Conservation (phyloP, 192 early-diverging fungal genomes). For the Linnemannia elongata region DNA sequence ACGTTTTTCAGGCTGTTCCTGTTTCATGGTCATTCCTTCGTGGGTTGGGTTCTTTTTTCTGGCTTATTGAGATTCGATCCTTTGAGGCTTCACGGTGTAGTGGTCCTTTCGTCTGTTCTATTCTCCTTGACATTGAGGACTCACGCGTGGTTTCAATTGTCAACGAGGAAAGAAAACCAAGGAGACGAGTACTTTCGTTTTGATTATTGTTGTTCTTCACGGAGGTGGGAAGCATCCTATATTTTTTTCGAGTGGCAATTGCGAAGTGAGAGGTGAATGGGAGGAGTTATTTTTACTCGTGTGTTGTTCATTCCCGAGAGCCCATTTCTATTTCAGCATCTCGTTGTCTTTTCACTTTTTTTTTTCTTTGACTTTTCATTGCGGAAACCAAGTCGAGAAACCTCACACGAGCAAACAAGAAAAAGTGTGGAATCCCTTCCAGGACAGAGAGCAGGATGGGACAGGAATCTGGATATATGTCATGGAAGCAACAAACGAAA, state of each 20-base stretch:
- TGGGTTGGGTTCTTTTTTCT: not conserved
- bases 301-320: not conserved
- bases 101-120: not conserved
- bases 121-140: not conserved
- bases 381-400: not conserved
- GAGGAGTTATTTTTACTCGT: conserved; percentile 8
- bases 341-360: not conserved
- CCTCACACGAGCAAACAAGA: conserved; percentile 6
- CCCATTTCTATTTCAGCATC: conserved; percentile 4
- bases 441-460: not conserved
- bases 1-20: not conserved
- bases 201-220: not conserved
- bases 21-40: not conserved
- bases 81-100: not conserved
- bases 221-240: not conserved
- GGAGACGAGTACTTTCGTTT: not conserved
- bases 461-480: not conserved
- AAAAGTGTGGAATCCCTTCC: not conserved
- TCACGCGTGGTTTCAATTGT: too few relatives aligned
- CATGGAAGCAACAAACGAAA: not conserved
- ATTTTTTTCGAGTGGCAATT: not conserved
- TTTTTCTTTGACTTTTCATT: not conserved
- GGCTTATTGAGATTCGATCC: not conserved
- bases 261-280: not conserved
- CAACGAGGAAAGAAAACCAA: not conserved